These are phyloP conservation scores for Xylaria sp. DNA, from an alignment of 2,329 filamentous ascomycete genomes.

Conservation along the genomic window DNA sequence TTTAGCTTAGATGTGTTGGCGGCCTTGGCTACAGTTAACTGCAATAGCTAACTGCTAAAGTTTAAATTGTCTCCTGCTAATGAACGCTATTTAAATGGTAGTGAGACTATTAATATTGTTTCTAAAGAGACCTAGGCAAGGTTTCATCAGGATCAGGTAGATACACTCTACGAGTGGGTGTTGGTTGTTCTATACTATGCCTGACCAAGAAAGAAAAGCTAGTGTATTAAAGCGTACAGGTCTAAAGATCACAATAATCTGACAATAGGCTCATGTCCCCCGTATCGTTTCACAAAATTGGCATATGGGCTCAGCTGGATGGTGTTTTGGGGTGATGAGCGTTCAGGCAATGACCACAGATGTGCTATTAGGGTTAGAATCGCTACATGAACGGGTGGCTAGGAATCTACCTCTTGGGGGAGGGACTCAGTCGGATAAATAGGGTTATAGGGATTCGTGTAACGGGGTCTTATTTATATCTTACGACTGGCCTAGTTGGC, in stretches of 20 bases:
- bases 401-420: too few relatives aligned
- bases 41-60: not conserved
- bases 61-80: not conserved
- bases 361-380: too few relatives aligned
- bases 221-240: not conserved
- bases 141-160: not conserved
- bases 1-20: not conserved
- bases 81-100: not conserved
- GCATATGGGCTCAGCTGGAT: too few relatives aligned
- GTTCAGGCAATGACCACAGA: too few relatives aligned
- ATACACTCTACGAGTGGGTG: not conserved
- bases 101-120: not conserved
- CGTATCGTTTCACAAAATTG: too few relatives aligned
- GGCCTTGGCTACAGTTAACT: not conserved
- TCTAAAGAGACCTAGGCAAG: not conserved
- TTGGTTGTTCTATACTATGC: not conserved
- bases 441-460: not conserved
- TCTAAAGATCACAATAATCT: not conserved
- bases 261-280: too few relatives aligned
- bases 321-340: too few relatives aligned
- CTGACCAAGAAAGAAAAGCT: not conserved
- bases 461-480: not conserved
- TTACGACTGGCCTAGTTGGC: not conserved
- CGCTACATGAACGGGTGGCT: too few relatives aligned
- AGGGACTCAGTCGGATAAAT: not conserved